Evolutionary conservation across 2,329 filamentous ascomycete species (phyloP), one percentile per base, ranked within the genome.

Genomic region (Zymoseptoria pseudotritici): DNA sequence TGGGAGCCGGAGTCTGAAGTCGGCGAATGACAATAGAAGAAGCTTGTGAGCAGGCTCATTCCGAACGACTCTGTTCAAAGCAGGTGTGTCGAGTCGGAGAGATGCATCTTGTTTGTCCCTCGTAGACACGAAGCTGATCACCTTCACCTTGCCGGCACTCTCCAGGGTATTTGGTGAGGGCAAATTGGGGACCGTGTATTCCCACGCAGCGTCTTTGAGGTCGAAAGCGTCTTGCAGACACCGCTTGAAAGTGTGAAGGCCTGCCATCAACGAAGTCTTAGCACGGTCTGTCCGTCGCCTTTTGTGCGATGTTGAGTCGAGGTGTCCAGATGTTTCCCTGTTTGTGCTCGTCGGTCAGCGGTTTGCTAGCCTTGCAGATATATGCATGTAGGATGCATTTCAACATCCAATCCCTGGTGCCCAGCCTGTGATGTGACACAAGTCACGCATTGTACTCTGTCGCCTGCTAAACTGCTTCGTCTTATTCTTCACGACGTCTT

Each of bases 161-260:
- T 57, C 50, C 21, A 31, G 24, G 13, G 42, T 52, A 13, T 17
- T 20, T 22, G 55, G 22, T 51, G 22, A 20, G 17, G 55, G 55
- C 21, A 57, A 26, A 13, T 57, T 52, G n/a, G 55, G 22, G 7
- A 57, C 55, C 19, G n/a, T 24, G n/a, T 57, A 57, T 17, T 42
- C 19, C 55, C 55, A 57, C n/a, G 17, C 22, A 3, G 24, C 20
- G 31, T 57, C 55, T n/a, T 24, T 57, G n/a, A 50, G 20, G 20
- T 22, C 20, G 24, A 57, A 51, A 17, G 17, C 13, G 21, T 57
- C 46, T 24, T 57, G 55, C 9, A 57, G 55, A 46, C 36, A 46
- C 17, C 17, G 5, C 17, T 46, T 13, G 17, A 46, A 46, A 5
- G 36, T 46, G 17, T n/a, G 36, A 7, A 46, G 36, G 36, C 36